Conservation (phyloP, 805 yeast genomes). For the Candida dendrica region DNA sequence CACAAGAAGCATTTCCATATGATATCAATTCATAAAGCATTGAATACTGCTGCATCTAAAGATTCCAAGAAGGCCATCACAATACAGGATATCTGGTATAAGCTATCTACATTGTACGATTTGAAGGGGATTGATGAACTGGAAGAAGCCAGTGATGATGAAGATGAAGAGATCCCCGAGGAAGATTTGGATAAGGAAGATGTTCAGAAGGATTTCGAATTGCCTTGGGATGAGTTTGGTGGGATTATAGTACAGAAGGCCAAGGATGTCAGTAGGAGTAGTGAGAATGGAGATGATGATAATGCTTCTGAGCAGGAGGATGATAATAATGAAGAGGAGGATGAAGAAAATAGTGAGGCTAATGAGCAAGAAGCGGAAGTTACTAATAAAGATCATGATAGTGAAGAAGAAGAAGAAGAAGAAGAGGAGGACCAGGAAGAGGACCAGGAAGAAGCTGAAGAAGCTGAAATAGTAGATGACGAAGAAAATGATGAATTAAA, state of each 20-base stretch:
- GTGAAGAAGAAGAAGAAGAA: conserved; percentile 5
- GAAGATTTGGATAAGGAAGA: conserved; percentile 9
- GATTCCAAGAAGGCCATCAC: conserved; percentile 17
- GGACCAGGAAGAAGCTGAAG: conserved; percentile 7
- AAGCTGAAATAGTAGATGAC: no score
- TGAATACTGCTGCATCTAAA: conserved; percentile 4
- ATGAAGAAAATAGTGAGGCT: conserved; percentile 9
- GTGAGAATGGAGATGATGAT: conserved; percentile 3
- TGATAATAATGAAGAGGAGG: conserved; percentile 6
- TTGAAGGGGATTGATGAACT: conserved; percentile 49
- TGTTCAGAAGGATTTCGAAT: conserved; percentile 4
- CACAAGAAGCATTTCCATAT: conserved; percentile 28
- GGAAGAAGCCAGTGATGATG: conserved; percentile 28
- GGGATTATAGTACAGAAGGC: background rate
- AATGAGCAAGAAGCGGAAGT: conserved; percentile 8
- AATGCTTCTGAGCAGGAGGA: conserved; percentile 8
- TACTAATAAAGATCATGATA: conserved; percentile 5
- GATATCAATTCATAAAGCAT: conserved; percentile 18
- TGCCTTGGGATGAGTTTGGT: background rate
- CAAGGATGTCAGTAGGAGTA: conserved; percentile 1
- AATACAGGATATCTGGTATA: conserved; percentile 49
- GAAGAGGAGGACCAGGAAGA: conserved; percentile 9
- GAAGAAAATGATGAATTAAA: background rate
- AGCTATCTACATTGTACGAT: conserved; percentile 46
- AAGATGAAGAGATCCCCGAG: conserved; percentile 2